phyloP scores from a whole-genome alignment of 2,329 filamentous ascomycete genomes.

The Didymella segeticola region DNA sequence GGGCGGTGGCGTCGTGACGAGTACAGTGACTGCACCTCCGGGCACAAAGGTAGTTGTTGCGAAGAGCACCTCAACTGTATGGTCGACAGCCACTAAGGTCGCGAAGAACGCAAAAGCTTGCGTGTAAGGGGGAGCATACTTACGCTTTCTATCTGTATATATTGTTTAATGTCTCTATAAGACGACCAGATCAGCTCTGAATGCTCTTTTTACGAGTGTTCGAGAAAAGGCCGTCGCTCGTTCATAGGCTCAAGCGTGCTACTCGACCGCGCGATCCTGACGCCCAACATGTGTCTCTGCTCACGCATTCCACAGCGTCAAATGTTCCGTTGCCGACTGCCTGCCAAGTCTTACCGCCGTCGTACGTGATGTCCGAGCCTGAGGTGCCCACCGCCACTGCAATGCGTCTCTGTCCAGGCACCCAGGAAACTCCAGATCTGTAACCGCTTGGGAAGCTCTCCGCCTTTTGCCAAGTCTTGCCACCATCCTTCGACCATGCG shows the following conservation, averaged over 20 bases:
- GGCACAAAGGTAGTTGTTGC: constrained; percentile 20
- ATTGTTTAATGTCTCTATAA: constrained; percentile 1
- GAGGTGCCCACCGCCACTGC: constrained; percentile 38
- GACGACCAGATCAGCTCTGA: too few relatives aligned
- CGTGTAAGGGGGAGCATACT: not conserved
- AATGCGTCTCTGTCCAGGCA: constrained; percentile 20
- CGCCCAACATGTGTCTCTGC: constrained; percentile 31
- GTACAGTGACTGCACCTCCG: constrained; percentile 19
- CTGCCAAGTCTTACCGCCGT: constrained; percentile 36
- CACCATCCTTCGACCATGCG: constrained; percentile 36
- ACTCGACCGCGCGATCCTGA: constrained; percentile 34
- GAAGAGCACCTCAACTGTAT: constrained; percentile 21
- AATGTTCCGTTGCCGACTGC: constrained; percentile 37
- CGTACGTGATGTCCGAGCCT: constrained; percentile 38
- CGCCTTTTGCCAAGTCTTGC: constrained; percentile 27
- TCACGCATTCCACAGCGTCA: constrained; percentile 35
- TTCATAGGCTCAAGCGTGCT: constrained; percentile 18
- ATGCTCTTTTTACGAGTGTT: too few relatives aligned
- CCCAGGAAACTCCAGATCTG: constrained; percentile 36
- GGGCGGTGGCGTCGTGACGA: constrained; percentile 18
- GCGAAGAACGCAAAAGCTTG: constrained; percentile 25
- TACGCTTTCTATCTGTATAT: not conserved
- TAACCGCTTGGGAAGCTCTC: constrained; percentile 35
- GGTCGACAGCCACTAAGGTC: constrained; percentile 18
- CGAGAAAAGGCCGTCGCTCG: too few relatives aligned